Evolutionary conservation across 2,329 filamentous ascomycete genomes (phyloP).

Genomic region (Calycina herbarum): DNA sequence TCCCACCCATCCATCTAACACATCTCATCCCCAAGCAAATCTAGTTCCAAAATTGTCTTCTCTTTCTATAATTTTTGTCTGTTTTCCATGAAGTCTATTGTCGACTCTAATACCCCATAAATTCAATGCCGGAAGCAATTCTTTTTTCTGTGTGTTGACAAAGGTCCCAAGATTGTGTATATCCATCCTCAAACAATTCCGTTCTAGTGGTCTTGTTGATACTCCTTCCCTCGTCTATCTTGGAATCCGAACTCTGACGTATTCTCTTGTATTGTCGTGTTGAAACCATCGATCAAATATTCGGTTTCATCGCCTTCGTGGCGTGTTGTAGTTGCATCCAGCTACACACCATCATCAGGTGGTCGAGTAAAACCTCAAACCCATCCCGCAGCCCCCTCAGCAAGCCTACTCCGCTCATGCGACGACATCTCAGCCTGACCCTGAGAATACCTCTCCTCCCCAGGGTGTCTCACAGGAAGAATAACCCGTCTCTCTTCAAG

Average conservation of each 20-base stretch:
- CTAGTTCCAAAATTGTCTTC: background rate
- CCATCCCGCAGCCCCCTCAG: background rate
- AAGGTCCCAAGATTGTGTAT: constrained; percentile 3
- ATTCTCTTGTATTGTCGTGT: background rate
- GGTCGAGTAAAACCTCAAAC: background rate
- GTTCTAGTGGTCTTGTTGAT: background rate
- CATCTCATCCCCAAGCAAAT: background rate
- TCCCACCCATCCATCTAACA: background rate
- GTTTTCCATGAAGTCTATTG: background rate
- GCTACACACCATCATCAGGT: background rate
- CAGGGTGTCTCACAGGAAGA: constrained; percentile 8
- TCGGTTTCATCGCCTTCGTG: background rate
- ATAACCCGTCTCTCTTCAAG: constrained; percentile 25
- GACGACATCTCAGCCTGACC: background rate
- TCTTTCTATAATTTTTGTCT: background rate
- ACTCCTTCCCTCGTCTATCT: background rate
- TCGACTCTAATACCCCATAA: background rate
- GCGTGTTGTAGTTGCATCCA: background rate
- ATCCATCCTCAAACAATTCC: background rate
- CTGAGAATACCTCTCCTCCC: background rate
- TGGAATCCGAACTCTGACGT: no score
- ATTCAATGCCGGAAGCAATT: background rate
- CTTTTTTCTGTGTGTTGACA: background rate
- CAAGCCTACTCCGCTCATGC: background rate
- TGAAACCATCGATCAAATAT: background rate